Base-by-base conservation (phyloP, 805 yeast species). In the Cyberlindnera samutprakarnensis region DNA sequence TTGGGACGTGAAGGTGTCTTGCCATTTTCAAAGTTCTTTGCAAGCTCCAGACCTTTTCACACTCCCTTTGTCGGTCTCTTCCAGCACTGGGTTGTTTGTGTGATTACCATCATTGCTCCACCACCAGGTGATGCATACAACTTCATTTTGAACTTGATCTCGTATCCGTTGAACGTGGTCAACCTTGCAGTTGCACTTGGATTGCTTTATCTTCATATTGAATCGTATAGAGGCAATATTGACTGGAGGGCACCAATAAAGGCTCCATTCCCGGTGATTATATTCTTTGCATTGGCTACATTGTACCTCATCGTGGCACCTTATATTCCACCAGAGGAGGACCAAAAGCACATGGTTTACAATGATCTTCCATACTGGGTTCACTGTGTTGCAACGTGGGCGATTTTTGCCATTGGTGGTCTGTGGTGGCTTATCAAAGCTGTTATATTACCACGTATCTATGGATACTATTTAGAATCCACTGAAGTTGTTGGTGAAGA, bases 61-160 rank as follows among this genome's bases (percentile, higher is more conserved):
- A 66, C 92, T 3, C 94, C 94, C 27, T 57, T 73, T 41, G 71
- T 75, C 26, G 94, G 90, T 31, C 61, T 84, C 32, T 64, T 77
- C 45, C 80, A 80, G 54, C 94, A 84, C 53, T 83, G 84, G 73
- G 55, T 78, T 28, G 78, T 83, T 13, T 81, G 88, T 61, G 57
- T 79, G 25, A 64, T 84, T 32, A 76, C 86, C 30, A 73, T 85
- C 38, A 50, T 82, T 28, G 92, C 90, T 4, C 84, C 85, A 25
- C 90, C 92, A 14, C 83, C 88, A 17, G 94, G 92, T 36, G 94
- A 83, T 51, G 94, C 94, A 29, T 84, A 82, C 62, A 79, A 81
- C 56, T 80, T 85, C 53, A 74, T 84, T 44, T 54, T 81, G 56
- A 83, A 85, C 57, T 66, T 85, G 62, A 78, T 82, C 46, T 76